phyloP scores from a whole-genome alignment of 306 rosid genomes.

The Oemleria cerasiformis region DNA sequence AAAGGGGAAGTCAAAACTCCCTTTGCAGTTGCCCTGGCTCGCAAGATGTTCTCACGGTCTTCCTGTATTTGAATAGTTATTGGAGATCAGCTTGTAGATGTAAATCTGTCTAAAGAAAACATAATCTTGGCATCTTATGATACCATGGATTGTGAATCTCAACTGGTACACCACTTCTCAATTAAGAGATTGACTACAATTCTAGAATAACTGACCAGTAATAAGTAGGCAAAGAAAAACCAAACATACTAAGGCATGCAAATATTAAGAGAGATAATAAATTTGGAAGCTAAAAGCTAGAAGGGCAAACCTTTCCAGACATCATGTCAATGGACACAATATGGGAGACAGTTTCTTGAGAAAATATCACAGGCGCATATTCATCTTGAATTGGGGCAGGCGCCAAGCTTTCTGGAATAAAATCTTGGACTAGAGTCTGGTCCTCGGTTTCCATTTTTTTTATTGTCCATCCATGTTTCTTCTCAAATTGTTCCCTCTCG shows the following conservation, averaged over 20 bases:
- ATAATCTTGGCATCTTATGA: background rate
- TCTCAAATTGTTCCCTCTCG: slow-evolving; percentile 76
- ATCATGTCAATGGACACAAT: slow-evolving; percentile 98
- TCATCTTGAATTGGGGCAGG: slow-evolving; percentile 93
- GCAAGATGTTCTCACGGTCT: slow-evolving; percentile 89
- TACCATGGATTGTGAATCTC: background rate
- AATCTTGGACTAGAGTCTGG: slow-evolving; percentile 87
- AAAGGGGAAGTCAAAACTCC: slow-evolving; percentile 96
- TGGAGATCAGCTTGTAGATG: background rate
- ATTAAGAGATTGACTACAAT: background rate
- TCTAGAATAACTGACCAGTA: background rate
- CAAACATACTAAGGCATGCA: background rate
- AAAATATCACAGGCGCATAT: slow-evolving; percentile 97
- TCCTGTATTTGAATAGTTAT: slow-evolving; percentile 47
- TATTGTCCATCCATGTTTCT: slow-evolving; percentile 81
- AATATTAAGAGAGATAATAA: background rate
- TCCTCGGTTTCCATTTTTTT: slow-evolving; percentile 89
- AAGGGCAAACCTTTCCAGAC: slow-evolving; percentile 87
- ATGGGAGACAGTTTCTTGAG: slow-evolving; percentile 98
- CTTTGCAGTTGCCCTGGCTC: slow-evolving; percentile 87
- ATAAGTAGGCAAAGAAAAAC: background rate
- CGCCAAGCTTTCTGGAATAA: slow-evolving; percentile 83
- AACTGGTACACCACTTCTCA: background rate
- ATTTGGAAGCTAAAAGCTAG: slow-evolving; percentile 13
- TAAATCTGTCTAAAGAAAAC: background rate